Conservation (phyloP, 2,329 filamentous ascomycete species). For the Thielaviopsis euricoi region DNA sequence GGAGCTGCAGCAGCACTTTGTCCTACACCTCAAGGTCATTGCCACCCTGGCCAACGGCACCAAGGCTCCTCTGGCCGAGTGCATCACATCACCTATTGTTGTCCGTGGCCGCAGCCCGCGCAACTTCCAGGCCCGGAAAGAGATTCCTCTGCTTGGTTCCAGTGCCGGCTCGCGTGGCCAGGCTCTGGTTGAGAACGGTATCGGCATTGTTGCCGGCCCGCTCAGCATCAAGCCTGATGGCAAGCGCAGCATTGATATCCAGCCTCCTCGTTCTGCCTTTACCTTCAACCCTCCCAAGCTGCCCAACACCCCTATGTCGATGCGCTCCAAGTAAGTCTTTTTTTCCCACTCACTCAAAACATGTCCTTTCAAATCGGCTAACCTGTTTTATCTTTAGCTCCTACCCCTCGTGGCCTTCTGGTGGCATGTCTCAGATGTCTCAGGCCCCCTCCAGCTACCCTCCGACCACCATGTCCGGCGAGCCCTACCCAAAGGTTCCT, state of each 20-base stretch:
- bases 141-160: slow-evolving; percentile 68
- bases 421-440: slow-evolving; percentile 31
- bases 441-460: slow-evolving; percentile 32
- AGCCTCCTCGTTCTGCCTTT: slow-evolving; percentile 39
- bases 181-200: slow-evolving; percentile 45
- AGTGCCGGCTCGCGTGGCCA: slow-evolving; percentile 67
- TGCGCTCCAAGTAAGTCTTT: slow-evolving; percentile 40
- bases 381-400: slow-evolving; percentile 28
- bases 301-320: slow-evolving; percentile 34
- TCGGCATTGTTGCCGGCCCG: slow-evolving; percentile 43
- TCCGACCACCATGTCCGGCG: slow-evolving; percentile 31
- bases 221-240: slow-evolving; percentile 36
- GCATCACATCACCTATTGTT: slow-evolving; percentile 78
- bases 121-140: slow-evolving; percentile 89
- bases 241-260: slow-evolving; percentile 36
- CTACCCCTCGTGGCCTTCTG: slow-evolving; percentile 38
- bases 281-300: slow-evolving; percentile 42
- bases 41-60: slow-evolving; percentile 70
- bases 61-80: slow-evolving; percentile 68
- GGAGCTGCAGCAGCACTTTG: slow-evolving; percentile 91
- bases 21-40: slow-evolving; percentile 71
- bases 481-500: slow-evolving; percentile 37
- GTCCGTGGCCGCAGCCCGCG: slow-evolving; percentile 83
- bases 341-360: background rate
- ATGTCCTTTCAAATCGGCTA: slow-evolving; percentile 16